Evolutionary conservation across 768 basidiomycete genomes (phyloP), one percentile per base, ranked within the genome.

Genomic region (Porphyrellus cyaneotinctus): DNA sequence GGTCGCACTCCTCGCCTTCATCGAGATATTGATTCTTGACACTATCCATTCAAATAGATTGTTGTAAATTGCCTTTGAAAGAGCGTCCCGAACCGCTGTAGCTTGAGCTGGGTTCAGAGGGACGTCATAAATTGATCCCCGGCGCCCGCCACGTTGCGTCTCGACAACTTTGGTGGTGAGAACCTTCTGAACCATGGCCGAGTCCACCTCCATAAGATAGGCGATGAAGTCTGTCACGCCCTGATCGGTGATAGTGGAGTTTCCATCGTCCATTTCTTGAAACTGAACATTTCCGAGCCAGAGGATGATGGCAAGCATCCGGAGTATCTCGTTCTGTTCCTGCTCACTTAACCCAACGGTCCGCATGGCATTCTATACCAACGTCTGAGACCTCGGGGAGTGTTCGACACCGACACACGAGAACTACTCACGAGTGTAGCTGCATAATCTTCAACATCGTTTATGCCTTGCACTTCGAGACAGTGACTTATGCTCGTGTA

Each of bases 11-110:
- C 91, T 82, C 6, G 94, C 81, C 70, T 93, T 95, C 95, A 99
- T 97, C 6, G 95, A 97, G 17, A 91, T 75, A 66, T 99, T 99
- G 66, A 99, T 82, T 54, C 92, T 84, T 15, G 91, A 89, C 38
- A 99, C 97, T 61, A 99, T 98, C 97, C 97, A 99, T 66, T 99
- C 95, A 67, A 99, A 98, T 4, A 97, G 74, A 69, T 98, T 97
- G 74, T 95, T 97, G 72, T 99, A 99, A 58, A 99, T 85, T 15
- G 94, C 95, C 69, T 98, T 95, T 5, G 95, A 76, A 35, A 99
- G 75, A 1, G 97, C 97, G 71, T 98, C 92, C 52, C 95, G 75
- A 20, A 91, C 94, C 1, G 95, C 81, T 1, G 73, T 73, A 3
- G 97, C 97, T 68, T 99, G 97, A 7, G 95, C 79, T 11, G 90